These are phyloP conservation scores for Botrytis fragariae DNA, from an alignment of 2,329 filamentous ascomycete genomes.

Conservation along the genomic window DNA sequence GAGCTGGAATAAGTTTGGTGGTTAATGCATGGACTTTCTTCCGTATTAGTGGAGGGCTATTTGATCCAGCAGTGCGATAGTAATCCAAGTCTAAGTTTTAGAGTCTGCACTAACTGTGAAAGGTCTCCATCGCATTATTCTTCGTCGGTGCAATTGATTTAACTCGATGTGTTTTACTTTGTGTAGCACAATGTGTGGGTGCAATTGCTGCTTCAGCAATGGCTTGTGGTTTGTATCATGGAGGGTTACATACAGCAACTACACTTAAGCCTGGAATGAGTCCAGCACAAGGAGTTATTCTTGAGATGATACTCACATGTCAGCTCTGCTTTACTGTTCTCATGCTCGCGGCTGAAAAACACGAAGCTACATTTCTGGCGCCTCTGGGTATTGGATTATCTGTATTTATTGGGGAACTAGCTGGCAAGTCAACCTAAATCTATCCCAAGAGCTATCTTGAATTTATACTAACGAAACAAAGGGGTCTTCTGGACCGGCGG, in stretches of 20 bases:
- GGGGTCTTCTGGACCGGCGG: constrained; percentile 50
- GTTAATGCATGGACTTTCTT: constrained; percentile 55
- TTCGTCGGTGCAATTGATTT: constrained; percentile 41
- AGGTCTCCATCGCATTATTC: constrained; percentile 42
- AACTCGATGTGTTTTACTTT: constrained; percentile 37
- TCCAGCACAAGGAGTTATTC: constrained; percentile 48
- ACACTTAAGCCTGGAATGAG: constrained; percentile 43
- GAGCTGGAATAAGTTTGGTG: constrained; percentile 38
- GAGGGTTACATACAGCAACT: constrained; percentile 45
- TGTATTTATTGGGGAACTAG: constrained; percentile 47
- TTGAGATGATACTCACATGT: constrained; percentile 50
- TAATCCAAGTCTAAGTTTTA: not conserved
- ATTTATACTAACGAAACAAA: constrained; percentile 20
- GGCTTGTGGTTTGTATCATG: constrained; percentile 45
- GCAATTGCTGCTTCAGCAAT: constrained; percentile 44
- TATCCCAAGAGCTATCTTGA: not conserved
- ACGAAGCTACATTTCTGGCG: constrained; percentile 48
- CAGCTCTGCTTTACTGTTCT: constrained; percentile 50
- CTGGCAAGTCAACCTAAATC: constrained; percentile 22
- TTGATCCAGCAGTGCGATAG: constrained; percentile 47
- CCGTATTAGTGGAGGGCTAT: constrained; percentile 50
- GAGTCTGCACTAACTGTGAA: not conserved
- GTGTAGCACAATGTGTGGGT: constrained; percentile 39
- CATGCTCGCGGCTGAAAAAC: constrained; percentile 53
- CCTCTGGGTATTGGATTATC: constrained; percentile 48